Evolutionary conservation across 2,329 filamentous ascomycete genomes (phyloP).

Genomic region (Tetracladium maxilliforme): DNA sequence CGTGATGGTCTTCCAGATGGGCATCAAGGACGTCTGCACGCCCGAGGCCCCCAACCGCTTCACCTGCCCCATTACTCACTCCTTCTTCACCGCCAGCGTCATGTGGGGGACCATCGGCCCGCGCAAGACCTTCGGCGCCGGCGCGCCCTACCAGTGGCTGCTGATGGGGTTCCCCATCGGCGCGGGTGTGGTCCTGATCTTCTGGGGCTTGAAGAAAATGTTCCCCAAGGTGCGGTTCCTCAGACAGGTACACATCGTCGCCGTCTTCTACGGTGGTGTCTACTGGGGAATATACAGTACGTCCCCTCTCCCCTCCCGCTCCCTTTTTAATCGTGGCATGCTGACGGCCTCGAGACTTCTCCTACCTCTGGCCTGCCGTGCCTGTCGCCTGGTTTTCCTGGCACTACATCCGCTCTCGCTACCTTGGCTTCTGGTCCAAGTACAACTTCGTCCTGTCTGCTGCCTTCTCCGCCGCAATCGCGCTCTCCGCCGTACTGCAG

Average conservation of each 20-base stretch:
- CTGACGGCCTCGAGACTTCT: conserved; percentile 24
- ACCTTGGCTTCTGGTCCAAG: conserved; percentile 27
- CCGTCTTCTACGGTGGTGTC: too few species aligned
- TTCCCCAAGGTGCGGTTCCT: too few species aligned
- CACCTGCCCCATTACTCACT: conserved; percentile 11
- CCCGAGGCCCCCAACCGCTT: conserved; percentile 6
- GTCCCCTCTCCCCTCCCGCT: too few species aligned
- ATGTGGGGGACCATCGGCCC: conserved; percentile 21
- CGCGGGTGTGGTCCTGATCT: conserved; percentile 17
- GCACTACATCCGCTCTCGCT: conserved; percentile 22
- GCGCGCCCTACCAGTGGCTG: conserved; percentile 23
- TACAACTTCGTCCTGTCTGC: conserved; percentile 30
- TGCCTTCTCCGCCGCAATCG: conserved; percentile 24
- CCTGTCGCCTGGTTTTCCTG: conserved; percentile 25
- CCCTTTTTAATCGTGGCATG: too few species aligned
- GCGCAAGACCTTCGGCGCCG: conserved; percentile 22
- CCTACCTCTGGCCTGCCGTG: conserved; percentile 26
- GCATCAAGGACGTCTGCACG: conserved; percentile 14
- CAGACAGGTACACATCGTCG: too few species aligned
- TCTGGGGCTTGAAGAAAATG: too few species aligned
- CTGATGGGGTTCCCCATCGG: conserved; percentile 30
- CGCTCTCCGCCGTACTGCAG: conserved; percentile 24
- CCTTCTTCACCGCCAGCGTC: conserved; percentile 16
- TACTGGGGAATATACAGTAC: too few species aligned
- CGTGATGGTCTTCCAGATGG: conserved; percentile 24